Percentiles rank a stretch among this genome's conserved stretches.
Conservation (phyloP, 495 filamentous ascomycete genomes). For the Aspergillus mulundensis region DNA sequence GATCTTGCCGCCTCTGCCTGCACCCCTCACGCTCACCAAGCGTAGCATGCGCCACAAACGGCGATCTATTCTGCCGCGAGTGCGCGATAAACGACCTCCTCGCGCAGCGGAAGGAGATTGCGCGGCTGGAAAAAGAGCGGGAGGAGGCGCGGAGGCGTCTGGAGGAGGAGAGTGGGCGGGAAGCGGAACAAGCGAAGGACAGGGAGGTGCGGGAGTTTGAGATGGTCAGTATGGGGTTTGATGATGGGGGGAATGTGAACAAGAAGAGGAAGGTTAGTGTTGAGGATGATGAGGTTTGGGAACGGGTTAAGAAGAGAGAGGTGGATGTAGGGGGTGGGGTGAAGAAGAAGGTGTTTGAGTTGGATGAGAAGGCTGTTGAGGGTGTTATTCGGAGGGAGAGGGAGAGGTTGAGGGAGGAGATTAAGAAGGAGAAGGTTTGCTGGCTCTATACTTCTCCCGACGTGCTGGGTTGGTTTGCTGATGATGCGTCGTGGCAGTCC, state of each 20-base stretch:
- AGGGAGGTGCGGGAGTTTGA: slow-evolving; percentile 39
- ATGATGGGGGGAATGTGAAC: slow-evolving; percentile 18
- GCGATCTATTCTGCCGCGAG: slow-evolving; percentile 95
- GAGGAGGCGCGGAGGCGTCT: slow-evolving; percentile 48
- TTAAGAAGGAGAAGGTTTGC: slow-evolving; percentile 71
- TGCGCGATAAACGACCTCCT: slow-evolving; percentile 90
- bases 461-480: background rate
- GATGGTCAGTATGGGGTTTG: slow-evolving; percentile 41
- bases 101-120: slow-evolving; percentile 89
- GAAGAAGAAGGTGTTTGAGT: slow-evolving; percentile 58
- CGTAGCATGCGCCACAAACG: slow-evolving; percentile 67
- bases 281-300: slow-evolving; percentile 22
- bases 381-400: slow-evolving; percentile 66
- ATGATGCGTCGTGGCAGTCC: slow-evolving; percentile 7
- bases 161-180: slow-evolving; percentile 38
- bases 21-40: slow-evolving; percentile 80
- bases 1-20: slow-evolving; percentile 83
- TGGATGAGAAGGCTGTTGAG: slow-evolving; percentile 76
- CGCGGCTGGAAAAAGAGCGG: slow-evolving; percentile 64
- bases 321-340: slow-evolving; percentile 53
- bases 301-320: slow-evolving; percentile 54
- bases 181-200: slow-evolving; percentile 29
- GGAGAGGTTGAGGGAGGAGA: slow-evolving; percentile 59
- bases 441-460: background rate
- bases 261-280: slow-evolving; percentile 24